Evolutionary conservation across 306 rosid species (phyloP).

Genomic region (Sophora flavescens): DNA sequence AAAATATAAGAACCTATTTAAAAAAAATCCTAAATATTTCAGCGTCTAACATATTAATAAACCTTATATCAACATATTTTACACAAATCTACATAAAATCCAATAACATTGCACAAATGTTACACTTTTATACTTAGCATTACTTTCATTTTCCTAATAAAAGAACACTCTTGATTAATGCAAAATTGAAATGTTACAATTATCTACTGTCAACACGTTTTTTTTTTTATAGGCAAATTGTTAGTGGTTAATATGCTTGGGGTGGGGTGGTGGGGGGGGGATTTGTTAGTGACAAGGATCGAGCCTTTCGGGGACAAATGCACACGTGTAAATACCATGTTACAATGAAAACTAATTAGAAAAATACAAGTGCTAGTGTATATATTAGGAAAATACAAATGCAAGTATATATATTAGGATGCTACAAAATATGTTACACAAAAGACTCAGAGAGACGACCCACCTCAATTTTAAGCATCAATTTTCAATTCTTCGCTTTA

Average conservation of each 20-base stretch:
- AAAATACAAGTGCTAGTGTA: slow-evolving; percentile 24
- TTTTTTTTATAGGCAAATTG: no score
- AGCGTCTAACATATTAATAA: no score
- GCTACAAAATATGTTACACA: slow-evolving; percentile 30
- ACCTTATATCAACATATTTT: background rate
- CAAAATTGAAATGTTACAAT: slow-evolving; percentile 31
- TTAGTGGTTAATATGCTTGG: no score
- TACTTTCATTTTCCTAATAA: background rate
- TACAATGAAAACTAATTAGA: slow-evolving; percentile 23
- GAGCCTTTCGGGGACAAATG: no score
- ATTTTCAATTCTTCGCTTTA: slow-evolving; percentile 28
- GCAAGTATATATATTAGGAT: slow-evolving; percentile 17
- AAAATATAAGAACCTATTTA: no score
- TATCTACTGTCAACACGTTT: background rate
- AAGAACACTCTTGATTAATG: background rate
- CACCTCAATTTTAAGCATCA: slow-evolving; percentile 27
- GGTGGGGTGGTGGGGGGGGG: no score
- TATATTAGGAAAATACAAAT: slow-evolving; percentile 29
- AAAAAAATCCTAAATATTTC: no score
- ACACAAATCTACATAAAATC: slow-evolving; percentile 14
- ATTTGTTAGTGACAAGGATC: no score
- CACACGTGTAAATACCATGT: slow-evolving; percentile 5
- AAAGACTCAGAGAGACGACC: background rate
- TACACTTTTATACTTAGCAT: background rate
- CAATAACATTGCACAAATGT: background rate